These are phyloP conservation scores for Clitopilus passeckerianus DNA, from an alignment of 768 basidiomycete genomes.

Conservation along the genomic window DNA sequence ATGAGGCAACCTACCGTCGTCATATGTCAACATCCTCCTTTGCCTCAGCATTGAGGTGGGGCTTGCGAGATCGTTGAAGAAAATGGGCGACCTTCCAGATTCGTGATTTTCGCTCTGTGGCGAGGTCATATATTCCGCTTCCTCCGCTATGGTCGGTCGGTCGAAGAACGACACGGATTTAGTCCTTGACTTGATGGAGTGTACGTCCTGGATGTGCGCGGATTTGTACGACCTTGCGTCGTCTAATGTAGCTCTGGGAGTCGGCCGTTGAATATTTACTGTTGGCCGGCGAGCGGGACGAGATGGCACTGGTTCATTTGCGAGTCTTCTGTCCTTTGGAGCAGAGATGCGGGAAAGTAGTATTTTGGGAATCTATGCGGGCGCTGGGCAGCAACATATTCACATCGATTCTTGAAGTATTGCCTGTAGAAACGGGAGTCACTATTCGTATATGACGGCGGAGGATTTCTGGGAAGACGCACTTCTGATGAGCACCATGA, in stretches of 20 bases:
- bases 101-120: neutral
- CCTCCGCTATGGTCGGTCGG: neutral
- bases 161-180: neutral
- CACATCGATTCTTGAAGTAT: slow-evolving; percentile 38
- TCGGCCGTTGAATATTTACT: neutral
- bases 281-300: slow-evolving; percentile 28
- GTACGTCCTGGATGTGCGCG: neutral
- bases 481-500: slow-evolving; percentile 67
- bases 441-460: neutral
- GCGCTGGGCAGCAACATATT: slow-evolving; percentile 27
- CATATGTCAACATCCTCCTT: neutral
- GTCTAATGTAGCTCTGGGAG: neutral
- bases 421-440: slow-evolving; percentile 19
- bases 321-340: slow-evolving; percentile 6
- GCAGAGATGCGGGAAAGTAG: neutral
- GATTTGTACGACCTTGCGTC: neutral
- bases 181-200: neutral
- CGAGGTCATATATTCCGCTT: neutral
- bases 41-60: neutral
- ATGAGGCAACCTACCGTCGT: neutral
- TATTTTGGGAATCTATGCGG: neutral
- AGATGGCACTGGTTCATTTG: slow-evolving; percentile 22
- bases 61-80: neutral
- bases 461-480: slow-evolving; percentile 4
- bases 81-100: too few relatives aligned